These are phyloP conservation scores for Chytriomyces sp. DNA, from an alignment of 192 early-diverging fungal species.

Conservation along the genomic window DNA sequence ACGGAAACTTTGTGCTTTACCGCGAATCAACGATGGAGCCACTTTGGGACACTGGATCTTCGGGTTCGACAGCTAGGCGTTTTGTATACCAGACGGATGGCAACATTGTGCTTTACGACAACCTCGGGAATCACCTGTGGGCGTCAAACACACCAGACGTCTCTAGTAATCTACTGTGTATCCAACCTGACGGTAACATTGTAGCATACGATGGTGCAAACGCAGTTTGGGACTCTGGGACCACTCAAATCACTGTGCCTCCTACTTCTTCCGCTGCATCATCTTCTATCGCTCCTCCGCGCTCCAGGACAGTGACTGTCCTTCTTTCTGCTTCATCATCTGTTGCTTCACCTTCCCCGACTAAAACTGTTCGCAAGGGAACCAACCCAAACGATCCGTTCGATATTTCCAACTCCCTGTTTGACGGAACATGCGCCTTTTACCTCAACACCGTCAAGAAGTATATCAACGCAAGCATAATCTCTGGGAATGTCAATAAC, in stretches of 20 bases:
- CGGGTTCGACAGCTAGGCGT: neutral
- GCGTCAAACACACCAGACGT: neutral
- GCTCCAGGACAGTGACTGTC: no score
- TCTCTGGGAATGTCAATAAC: neutral
- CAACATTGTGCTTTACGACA: neutral
- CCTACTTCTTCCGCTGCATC: no score
- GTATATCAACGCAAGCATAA: neutral
- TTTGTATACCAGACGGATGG: neutral
- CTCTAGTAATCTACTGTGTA: neutral
- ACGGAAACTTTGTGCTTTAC: neutral
- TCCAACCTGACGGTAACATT: neutral
- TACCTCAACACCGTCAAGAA: neutral
- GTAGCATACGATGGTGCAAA: neutral
- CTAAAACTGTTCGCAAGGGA: no score
- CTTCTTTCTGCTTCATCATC: no score
- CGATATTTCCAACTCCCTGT: neutral
- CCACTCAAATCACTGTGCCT: no score
- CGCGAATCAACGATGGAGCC: neutral
- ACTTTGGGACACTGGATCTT: neutral
- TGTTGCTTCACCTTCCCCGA: no score
- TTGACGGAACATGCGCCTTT: neutral
- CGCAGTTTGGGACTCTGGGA: neutral
- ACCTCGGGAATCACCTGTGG: neutral
- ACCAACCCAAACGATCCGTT: neutral
- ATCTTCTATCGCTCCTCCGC: no score